Evolutionary conservation across 2,329 filamentous ascomycete genomes (phyloP).

Genomic region (Beauveria brongniartii): DNA sequence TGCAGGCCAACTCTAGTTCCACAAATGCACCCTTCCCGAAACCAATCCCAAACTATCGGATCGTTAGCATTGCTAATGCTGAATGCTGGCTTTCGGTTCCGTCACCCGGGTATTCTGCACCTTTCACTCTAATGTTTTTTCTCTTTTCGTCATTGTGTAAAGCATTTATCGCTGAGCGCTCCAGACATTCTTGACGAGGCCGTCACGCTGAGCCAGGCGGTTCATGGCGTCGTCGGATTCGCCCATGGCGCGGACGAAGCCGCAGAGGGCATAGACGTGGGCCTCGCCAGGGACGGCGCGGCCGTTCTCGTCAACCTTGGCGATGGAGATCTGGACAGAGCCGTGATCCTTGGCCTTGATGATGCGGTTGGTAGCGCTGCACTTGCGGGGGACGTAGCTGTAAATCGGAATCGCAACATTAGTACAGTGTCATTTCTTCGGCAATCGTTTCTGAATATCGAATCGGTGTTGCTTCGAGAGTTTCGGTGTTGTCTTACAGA

Average conservation of each 20-base stretch:
- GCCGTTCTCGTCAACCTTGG: constrained; percentile 98
- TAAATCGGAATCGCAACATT: constrained; percentile 16
- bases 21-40: constrained; percentile 31
- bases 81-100: not conserved
- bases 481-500: constrained; percentile 58
- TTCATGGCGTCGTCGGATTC: constrained; percentile 97
- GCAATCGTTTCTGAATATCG: constrained; percentile 1
- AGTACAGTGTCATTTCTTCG: constrained; percentile 17
- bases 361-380: constrained; percentile 98
- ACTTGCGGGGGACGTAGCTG: constrained; percentile 98
- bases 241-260: constrained; percentile 95
- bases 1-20: constrained; percentile 36
- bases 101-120: constrained; percentile 15
- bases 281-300: constrained; percentile 89
- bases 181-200: constrained; percentile 96
- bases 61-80: constrained; percentile 8
- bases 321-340: constrained; percentile 92
- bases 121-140: constrained; percentile 14
- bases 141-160: not conserved
- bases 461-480: constrained; percentile 1
- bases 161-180: constrained; percentile 56
- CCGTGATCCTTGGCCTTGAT: constrained; percentile 99
- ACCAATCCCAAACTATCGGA: constrained; percentile 21
- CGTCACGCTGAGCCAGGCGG: constrained; percentile 90
- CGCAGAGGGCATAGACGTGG: constrained; percentile 94